Evolutionary conservation across 441 rosid genomes (phyloP), one percentile per base, ranked within the genome.

Genomic region (Corymbia calophylla): DNA sequence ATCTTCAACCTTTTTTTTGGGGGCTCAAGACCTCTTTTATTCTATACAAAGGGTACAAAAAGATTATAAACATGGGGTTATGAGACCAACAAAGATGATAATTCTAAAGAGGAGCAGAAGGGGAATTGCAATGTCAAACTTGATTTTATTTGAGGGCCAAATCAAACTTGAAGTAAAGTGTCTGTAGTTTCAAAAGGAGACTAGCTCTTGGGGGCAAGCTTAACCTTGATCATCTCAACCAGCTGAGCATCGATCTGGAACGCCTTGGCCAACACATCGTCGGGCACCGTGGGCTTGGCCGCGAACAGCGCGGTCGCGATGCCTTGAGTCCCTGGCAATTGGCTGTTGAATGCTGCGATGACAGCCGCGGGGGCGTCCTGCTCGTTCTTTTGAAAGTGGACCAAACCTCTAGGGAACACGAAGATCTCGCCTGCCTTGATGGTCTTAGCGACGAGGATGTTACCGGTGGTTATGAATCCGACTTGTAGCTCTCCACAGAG

Each of bases 241-340:
- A 18, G 53, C 64, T 87, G 53, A 19, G 88, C 48, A 10, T 87
- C 87, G 8, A 89, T 86, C 80, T 89, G 91, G 91, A 89, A 87
- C 18, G 91, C 89, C 48, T 77, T 87, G 87, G 94, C 55, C 95
- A 95, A 88, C 6, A 95, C 95, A 73, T 92, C 49, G 47, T 93
- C 91, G 3, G 97, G 94, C 62, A 95, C 92, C 0, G 92, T 11
- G 13, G 97, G 96, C 2, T 86, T 73, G 62, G 96, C 87, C 0
- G 90, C 88, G n/a, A 95, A 94, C 58, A 95, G 92, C 4, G 97
- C 53, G 39, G 88, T 56, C 0, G 90, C 92, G 32, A 90, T 88
- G 48, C 86, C 51, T 86, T 90, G 92, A 35, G 86, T 80, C 35
- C 90, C 92, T 7, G 92, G 54, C 3, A 90, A 11, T 53, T 90